Evolutionary conservation across 1,139 yeast genomes (phyloP).

Genomic region (Lodderomyces pseudojiufengensis): DNA sequence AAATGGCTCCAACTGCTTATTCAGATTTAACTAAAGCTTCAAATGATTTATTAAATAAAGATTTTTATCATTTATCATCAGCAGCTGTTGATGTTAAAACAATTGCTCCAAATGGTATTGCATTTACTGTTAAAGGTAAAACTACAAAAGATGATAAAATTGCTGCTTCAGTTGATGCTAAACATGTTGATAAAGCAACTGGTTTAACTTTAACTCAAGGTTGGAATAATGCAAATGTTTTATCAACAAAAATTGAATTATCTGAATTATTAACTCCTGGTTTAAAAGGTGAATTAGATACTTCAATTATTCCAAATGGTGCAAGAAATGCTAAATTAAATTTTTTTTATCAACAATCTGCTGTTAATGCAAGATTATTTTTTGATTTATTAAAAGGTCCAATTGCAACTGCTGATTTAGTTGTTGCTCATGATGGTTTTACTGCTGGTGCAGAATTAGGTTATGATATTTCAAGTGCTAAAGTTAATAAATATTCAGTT

Average conservation of each 20-base stretch:
- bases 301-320: constrained; percentile 84
- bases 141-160: constrained; percentile 79
- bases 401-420: constrained; percentile 88
- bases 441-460: constrained; percentile 97
- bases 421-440: constrained; percentile 94
- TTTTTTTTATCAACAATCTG: constrained; percentile 88
- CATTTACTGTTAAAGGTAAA: constrained; percentile 93
- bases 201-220: constrained; percentile 96
- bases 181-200: constrained; percentile 88
- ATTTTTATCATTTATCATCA: constrained; percentile 88
- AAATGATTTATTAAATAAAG: constrained; percentile 85
- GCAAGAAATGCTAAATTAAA: constrained; percentile 88
- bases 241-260: constrained; percentile 91
- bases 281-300: constrained; percentile 86
- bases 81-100: constrained; percentile 89
- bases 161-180: constrained; percentile 87
- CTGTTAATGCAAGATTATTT: constrained; percentile 91
- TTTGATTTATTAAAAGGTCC: constrained; percentile 96
- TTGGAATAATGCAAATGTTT: constrained; percentile 92
- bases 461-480: constrained; percentile 90
- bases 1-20: constrained; percentile 67
- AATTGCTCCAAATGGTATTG: constrained; percentile 93
- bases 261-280: constrained; percentile 93
- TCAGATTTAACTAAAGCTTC: constrained; percentile 88
- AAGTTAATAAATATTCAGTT: constrained; percentile 90